Evolutionary conservation across 2,329 filamentous ascomycete genomes (phyloP), one percentile per base, ranked within the genome.

Genomic region (Botryosphaeria agaves): DNA sequence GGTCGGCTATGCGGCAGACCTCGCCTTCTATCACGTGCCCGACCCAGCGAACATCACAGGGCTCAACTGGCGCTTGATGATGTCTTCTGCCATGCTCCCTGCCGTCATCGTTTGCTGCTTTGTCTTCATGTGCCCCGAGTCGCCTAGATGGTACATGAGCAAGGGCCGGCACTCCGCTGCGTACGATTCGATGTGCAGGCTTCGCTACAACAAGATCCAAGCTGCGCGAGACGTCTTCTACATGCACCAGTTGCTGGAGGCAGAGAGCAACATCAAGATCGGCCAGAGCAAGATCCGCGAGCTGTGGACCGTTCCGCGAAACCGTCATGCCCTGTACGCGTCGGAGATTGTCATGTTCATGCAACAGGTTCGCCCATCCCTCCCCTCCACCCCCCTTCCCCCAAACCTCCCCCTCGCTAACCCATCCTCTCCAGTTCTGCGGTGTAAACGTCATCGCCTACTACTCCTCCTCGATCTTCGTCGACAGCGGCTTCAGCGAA

Each of bases 61-160:
- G 5, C 56, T 66, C 18, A 57, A 76, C 36, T 80, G 76, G 75
- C 66, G 75, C 16, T 53, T 79, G 24, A 77, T 77, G 70, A 65
- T 81, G 54, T 71, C 63, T 5, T 76, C 71, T 2, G 72, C 76
- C 7, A 64, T 76, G 48, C 57, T 53, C 18, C 52, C 51, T 12
- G 45, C 52, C 7, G 43, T 55, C 34, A 40, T 52, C 32, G 43
- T 55, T 4, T 36, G 37, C 19, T 20, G 26, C 18, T 45, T 45
- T 15, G 48, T 55, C 30, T 54, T 32, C 31, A 48, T 53, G 38
- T 51, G 45, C 32, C 46, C 18, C 29, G 62, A 66, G 34, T 59
- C 53, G 3, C 60, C 59, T 19, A 47, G 62, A 38, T 65, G 61
- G 61, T 49, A 62, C 14, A 66, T 68, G 41, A 55, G 62, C 41